Percentiles rank a stretch among this genome's conserved stretches.
phyloP scores from a whole-genome alignment of 2,329 filamentous ascomycete species.

The Lasiodiplodia gonubiensis region DNA sequence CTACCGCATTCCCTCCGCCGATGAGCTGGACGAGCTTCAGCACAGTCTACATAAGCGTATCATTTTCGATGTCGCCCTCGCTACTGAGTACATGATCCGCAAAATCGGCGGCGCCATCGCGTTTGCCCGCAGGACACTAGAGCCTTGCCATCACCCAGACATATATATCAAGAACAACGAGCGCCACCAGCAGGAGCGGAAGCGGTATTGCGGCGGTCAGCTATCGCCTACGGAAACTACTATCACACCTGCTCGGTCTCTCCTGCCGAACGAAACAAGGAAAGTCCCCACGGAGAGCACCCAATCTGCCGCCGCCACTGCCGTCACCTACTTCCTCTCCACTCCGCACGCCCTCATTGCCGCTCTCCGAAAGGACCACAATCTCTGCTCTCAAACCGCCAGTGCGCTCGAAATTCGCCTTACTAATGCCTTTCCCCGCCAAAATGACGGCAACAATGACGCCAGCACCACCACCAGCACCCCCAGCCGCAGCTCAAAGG shows the following conservation, averaged over 20 bases:
- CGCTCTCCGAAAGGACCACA: neutral
- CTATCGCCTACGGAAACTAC: no score
- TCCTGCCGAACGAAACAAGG: no score
- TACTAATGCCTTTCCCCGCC: neutral
- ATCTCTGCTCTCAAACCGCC: neutral
- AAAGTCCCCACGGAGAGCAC: neutral
- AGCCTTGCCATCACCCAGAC: neutral
- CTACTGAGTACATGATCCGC: neutral
- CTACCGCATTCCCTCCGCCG: neutral
- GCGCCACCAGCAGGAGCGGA: neutral
- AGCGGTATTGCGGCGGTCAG: no score
- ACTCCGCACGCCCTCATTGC: neutral
- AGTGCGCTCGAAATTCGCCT: neutral
- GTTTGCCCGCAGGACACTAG: neutral
- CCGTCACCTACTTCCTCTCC: neutral
- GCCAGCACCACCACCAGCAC: neutral
- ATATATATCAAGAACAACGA: neutral
- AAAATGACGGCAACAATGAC: neutral
- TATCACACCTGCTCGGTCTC: no score
- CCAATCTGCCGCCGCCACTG: no score
- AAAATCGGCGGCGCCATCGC: neutral
- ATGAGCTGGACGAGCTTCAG: neutral
- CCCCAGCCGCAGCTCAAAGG: neutral
- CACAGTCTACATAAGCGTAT: neutral
- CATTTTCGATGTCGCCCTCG: neutral